These are phyloP conservation scores for Zasmidium angulare DNA, from an alignment of 2,329 filamentous ascomycete genomes.

Conservation along the genomic window DNA sequence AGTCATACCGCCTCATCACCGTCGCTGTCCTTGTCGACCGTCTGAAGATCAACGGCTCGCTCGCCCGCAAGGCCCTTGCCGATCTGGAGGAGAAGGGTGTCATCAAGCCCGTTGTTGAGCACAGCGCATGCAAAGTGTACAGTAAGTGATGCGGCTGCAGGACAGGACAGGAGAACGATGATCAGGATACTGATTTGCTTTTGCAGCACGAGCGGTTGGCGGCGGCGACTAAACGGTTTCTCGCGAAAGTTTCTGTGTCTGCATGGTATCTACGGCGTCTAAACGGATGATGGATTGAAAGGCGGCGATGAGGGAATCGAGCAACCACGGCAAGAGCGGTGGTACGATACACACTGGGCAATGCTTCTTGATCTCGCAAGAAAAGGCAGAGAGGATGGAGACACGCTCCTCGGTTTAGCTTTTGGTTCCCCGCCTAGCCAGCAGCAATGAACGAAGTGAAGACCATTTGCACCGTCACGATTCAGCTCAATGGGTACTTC, in stretches of 20 bases:
- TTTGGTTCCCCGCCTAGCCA: conserved; percentile 3
- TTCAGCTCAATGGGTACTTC: neutral
- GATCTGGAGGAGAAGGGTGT: conserved; percentile 97
- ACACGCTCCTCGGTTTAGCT: neutral
- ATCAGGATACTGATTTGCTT: conserved; percentile 3
- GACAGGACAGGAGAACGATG: neutral
- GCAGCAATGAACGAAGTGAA: conserved; percentile 8
- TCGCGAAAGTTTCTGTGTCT: conserved; percentile 4
- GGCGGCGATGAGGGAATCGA: neutral
- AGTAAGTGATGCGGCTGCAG: conserved; percentile 57
- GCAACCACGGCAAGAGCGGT: neutral
- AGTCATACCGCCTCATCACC: conserved; percentile 99
- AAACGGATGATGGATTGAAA: conserved; percentile 3
- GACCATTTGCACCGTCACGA: conserved; percentile 1
- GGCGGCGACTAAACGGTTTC: conserved; percentile 22
- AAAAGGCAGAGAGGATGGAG: neutral
- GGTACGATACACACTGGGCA: neutral
- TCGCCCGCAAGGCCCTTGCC: conserved; percentile 83
- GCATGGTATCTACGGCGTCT: conserved; percentile 13
- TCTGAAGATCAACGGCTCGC: conserved; percentile 99
- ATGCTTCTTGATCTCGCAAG: neutral
- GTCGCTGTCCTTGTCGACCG: conserved; percentile 98
- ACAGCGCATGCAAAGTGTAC: conserved; percentile 99
- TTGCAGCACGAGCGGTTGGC: conserved; percentile 26
- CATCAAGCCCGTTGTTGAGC: conserved; percentile 96